Base-by-base conservation (phyloP, 306 rosid genomes). In the Castanea crenata region DNA sequence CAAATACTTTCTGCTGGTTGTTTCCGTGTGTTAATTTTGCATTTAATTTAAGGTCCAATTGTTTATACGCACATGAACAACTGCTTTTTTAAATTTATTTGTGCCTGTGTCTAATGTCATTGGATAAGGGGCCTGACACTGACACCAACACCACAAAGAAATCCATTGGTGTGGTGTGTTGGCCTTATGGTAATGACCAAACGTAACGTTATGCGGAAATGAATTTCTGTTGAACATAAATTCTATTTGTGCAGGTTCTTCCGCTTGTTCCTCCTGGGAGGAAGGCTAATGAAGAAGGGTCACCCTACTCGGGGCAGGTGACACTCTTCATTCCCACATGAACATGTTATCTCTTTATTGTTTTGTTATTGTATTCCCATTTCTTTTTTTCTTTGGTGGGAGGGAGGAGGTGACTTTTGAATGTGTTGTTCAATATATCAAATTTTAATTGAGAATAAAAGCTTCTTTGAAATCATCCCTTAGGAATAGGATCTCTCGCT, bases 191-290 rank as follows among this genome's bases (percentile, higher is more conserved):
- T 44, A 44, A 44, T 44, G 51, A 44, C 54, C 15, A 49, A 49
- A 49, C 15, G 15, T n/a, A 49, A 49, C 15, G 15, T n/a, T 3
- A 6, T 16, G 44, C 20, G 23, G n/a, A 65, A 57, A 61, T 71
- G 31, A 31, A 59, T 15, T 29, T 31, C 32, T 31, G 46, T 29
- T 59, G 15, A 25, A 52, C 51, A 5, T 10, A 56, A 25, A 25
- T 20, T 41, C 70, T 74, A 27, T 76, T 16, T 54, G 62, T 78
- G 84, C 89, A 90, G 93, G 98, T 93, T 64, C 91, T 94, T 38
- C 99, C 99, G 63, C 92, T 94, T n/a, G 99, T 92, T 38, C 99
- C 99, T 54, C 99, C 99, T 5, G 99, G 96, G 23, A 81, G 98
- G 81, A 92, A 85, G 76, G 96, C 94, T 51, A 92, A 90, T 35